Evolutionary conservation across 306 rosid species (phyloP), one percentile per base, ranked within the genome.

Genomic region (Rosa chinensis): DNA sequence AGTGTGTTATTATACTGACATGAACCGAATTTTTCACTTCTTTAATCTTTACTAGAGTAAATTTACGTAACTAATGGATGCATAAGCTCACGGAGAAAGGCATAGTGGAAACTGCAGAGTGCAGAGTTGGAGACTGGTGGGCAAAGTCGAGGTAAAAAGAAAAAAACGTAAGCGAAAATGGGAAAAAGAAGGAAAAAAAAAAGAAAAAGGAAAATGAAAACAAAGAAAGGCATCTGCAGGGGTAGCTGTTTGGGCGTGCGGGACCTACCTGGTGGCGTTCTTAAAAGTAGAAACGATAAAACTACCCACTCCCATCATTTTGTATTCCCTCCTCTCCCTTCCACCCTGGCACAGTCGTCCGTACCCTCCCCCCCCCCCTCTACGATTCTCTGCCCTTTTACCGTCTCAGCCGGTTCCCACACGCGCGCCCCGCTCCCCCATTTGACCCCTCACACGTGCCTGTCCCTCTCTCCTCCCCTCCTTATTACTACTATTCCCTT

Each of bases 271-370:
- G 11, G 37, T 14, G 2, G 56, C 42, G 18, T 66, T 75, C 82
- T 83, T 67, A 83, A 82, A 87, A 80, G 86, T 75, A 76, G 56
- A 85, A 81, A 74, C 79, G 84, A 86, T 79, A 85, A 79, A 85
- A 81, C 78, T 77, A 85, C 86, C 84, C 85, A 81, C 83, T 76
- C 81, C 87, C 87, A 85, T 85, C 87, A 84, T 86, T 82, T 89
- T 83, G 88, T 86, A 85, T 85, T 85, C 75, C 20, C 40, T 42
- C 16, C 72, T 40, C 68, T 40, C 61, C 67, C 70, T 16, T 87
- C 93, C 97, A 91, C 97, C 87, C 93, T 93, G 97, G 86, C 95
- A 89, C 78, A 81, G 74, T 77, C 88, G 91, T 91, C 97, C 94
- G 97, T 88, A 91, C 98, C 49, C 90, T 66, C 83, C 76, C 58